Base-by-base conservation (phyloP, 768 basidiomycete genomes). In the Lactarius indigo region DNA sequence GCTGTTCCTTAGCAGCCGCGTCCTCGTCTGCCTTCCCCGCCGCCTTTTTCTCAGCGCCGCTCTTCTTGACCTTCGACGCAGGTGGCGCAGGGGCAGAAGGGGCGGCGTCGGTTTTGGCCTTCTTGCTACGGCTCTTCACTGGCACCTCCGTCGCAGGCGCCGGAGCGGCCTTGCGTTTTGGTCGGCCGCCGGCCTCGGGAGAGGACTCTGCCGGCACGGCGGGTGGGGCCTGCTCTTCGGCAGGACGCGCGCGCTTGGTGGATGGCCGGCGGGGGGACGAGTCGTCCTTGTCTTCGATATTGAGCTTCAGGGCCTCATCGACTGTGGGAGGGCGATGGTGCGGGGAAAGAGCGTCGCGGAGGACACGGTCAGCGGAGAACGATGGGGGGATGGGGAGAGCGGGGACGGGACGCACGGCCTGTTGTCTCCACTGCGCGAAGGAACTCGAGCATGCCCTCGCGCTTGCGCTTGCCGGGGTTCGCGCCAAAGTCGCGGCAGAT, bases 401-500 rank as follows among this genome's bases (percentile, higher is more conserved):
- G 15, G 28, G 55, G 33, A 33, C 47, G 20, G 58, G 37, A 73
- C 73, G 61, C 67, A 74, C 74, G 64, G 13, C 72, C 70, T 33
- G 66, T 64, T 44, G 58, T 60, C 59, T 73, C 73, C 28, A 74
- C 69, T 23, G 64, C 68, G 4, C 64, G 64, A 37, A 74, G 64
- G 31, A 70, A 69, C 41, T 69, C 63, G 59, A 72, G 61, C 69
- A 74, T 71, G 6, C 71, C 73, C 35, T 69, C 65, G 54, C 71
- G 69, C 59, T 68, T 69, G 33, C 64, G 64, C 50, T 56, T 63
- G 58, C 64, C 68, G 6, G 59, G 59, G 28, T 64, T 59, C 20
- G 73, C 66, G 41, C 73, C 74, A 39, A 74, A 68, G 64, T 74
- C 74, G 28, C 68, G 67, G 64, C 68, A 64, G 18, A 74, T 65